Base-by-base conservation (phyloP, 225 moss, liverwort and hornwort species). In the Climacium dendroides region DNA sequence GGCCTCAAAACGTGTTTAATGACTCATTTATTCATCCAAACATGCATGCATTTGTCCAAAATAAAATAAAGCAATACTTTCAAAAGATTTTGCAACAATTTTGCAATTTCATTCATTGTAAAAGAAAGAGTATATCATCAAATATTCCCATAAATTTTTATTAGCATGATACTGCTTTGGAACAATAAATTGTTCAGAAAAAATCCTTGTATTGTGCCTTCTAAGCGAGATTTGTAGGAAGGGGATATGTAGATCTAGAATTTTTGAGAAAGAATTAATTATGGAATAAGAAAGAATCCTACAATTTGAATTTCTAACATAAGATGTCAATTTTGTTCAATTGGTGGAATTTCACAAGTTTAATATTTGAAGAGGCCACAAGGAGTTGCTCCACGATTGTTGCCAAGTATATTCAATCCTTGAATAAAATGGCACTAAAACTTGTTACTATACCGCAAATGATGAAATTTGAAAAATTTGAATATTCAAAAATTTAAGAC, bases 381-480 rank as follows among this genome's bases (percentile, higher is more conserved):
- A 72, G 18, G 29, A 29, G 7, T 7, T 48, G 7, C 19, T 32
- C 7, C 7, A 30, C 12, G 1, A 74, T 32, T 48, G 4, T 32
- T 48, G 4, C 1, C n/a, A n/a, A n/a, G n/a, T 11, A 19, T 29
- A 48, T 19, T 48, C 11, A 32, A 48, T 32, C 18, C 4, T 9
- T 30, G 1, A 32, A 2, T 4, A 32, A 50, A 50, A 32, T 15
- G 7, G 8, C 50, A 50, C 50, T 20, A 0, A 5, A 48, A 74
- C 18, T 32, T 70, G 12, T 7, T 48, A 74, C 0, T 48, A 1
- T n/a, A 48, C 4, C 0, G 1, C 0, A 12, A 1, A 30, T 20
- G 4, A 19, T 32, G 5, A 32, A 32, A 74, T 50, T 32, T 32
- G 5, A 1, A 50, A 32, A 50, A 7, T 6, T 12, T 50, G 32